Evolutionary conservation across 805 yeast species (phyloP).

Genomic region (Kazachstania psychrophila): DNA sequence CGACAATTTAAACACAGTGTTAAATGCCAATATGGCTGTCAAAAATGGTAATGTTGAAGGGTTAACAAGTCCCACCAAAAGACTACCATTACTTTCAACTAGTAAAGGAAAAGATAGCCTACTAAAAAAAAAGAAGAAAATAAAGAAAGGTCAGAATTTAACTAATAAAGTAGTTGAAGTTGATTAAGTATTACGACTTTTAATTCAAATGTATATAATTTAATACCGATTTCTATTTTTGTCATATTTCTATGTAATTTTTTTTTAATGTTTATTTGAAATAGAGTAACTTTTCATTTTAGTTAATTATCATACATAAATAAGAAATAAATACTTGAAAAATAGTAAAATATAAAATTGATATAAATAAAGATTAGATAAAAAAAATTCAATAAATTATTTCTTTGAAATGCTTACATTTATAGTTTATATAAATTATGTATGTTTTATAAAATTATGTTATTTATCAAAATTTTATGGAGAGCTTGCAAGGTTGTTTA

Average conservation of each 20-base stretch:
- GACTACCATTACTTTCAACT: slow-evolving; percentile 2
- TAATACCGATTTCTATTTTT: too few species aligned
- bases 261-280: slow-evolving; percentile 1
- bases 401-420: not conserved
- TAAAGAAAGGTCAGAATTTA: not conserved
- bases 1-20: not conserved
- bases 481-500: not conserved
- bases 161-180: not conserved
- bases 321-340: too few species aligned
- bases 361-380: too few species aligned
- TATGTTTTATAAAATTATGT: too few species aligned
- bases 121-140: not conserved
- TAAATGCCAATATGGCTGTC: too few species aligned
- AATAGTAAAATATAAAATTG: too few species aligned
- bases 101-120: not conserved
- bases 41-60: too few species aligned
- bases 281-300: too few species aligned
- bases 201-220: too few species aligned
- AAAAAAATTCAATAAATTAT: not conserved
- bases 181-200: not conserved
- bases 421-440: not conserved
- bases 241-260: not conserved
- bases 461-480: not conserved
- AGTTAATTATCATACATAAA: too few species aligned
- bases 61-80: slow-evolving; percentile 1